Conservation (phyloP, 768 basidiomycete genomes). For the Phylloporus rhodoxanthus region DNA sequence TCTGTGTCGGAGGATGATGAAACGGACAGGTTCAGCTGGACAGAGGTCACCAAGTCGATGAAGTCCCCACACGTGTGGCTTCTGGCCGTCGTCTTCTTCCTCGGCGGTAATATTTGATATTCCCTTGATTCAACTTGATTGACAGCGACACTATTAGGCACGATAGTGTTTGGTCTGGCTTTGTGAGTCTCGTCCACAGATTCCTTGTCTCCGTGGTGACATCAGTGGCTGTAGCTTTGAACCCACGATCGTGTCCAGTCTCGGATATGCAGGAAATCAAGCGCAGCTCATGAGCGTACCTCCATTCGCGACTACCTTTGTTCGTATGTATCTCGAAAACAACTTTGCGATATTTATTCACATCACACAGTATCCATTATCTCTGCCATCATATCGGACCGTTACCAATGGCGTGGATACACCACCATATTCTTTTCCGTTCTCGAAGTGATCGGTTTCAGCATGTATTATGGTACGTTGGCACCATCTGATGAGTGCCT, state of each 20-base stretch:
- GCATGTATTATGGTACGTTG: slow-evolving; percentile 3
- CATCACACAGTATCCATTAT: slow-evolving; percentile 30
- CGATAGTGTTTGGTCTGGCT: slow-evolving; percentile 13
- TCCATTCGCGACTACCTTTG: slow-evolving; percentile 45
- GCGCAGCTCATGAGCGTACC: slow-evolving; percentile 61
- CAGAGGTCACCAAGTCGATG: slow-evolving; percentile 44
- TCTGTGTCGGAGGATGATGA: slow-evolving; percentile 38
- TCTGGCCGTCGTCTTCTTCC: slow-evolving; percentile 45
- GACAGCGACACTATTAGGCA: slow-evolving; percentile 7
- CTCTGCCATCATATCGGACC: slow-evolving; percentile 48
- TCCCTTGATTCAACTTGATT: neutral
- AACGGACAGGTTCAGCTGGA: slow-evolving; percentile 49
- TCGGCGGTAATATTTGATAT: slow-evolving; percentile 41
- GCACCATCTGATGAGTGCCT: neutral
- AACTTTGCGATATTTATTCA: neutral
- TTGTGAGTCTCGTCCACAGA: slow-evolving; percentile 15
- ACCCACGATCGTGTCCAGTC: slow-evolving; percentile 60
- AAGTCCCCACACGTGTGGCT: slow-evolving; percentile 54
- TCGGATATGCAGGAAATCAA: slow-evolving; percentile 50
- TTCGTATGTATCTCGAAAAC: slow-evolving; percentile 29
- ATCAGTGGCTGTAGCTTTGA: slow-evolving; percentile 48
- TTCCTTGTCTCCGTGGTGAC: slow-evolving; percentile 30
- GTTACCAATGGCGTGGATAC: slow-evolving; percentile 45
- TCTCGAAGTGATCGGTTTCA: slow-evolving; percentile 32
- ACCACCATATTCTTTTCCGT: slow-evolving; percentile 40